These are phyloP conservation scores for Phaeotremella fagi DNA, from an alignment of 768 basidiomycete genomes.

Conservation along the genomic window DNA sequence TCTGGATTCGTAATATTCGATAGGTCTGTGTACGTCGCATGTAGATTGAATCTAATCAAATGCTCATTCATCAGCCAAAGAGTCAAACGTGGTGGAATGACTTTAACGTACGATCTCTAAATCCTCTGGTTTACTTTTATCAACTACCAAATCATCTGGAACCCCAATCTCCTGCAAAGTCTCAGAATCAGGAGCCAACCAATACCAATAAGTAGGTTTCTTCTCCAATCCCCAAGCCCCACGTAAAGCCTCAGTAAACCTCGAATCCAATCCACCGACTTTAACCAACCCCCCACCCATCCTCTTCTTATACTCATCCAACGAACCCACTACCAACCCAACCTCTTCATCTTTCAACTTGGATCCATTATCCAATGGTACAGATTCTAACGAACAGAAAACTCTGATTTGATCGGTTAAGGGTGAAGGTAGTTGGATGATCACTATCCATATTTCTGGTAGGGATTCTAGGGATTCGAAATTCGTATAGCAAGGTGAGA, in stretches of 20 bases:
- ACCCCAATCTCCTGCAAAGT: not conserved
- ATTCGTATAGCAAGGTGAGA: too few species aligned
- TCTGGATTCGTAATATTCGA: not conserved
- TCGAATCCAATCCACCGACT: not conserved
- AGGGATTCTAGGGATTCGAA: not conserved
- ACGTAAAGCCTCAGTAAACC: not conserved
- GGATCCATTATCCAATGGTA: not conserved
- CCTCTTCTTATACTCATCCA: not conserved
- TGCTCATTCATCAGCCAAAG: not conserved
- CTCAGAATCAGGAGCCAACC: not conserved
- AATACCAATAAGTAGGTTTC: not conserved
- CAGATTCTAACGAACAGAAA: not conserved
- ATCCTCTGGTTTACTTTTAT: not conserved
- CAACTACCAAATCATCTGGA: not conserved
- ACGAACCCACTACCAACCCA: not conserved
- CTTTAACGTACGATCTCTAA: not conserved
- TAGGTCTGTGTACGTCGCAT: not conserved
- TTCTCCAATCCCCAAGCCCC: not conserved
- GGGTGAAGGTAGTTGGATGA: not conserved
- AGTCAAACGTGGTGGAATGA: not conserved
- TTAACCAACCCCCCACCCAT: not conserved
- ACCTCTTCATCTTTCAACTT: not conserved
- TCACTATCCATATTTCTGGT: not conserved
- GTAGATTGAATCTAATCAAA: not conserved
- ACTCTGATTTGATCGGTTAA: not conserved